Conservation (phyloP, 768 basidiomycete species). For the Auriculariales sp. region DNA sequence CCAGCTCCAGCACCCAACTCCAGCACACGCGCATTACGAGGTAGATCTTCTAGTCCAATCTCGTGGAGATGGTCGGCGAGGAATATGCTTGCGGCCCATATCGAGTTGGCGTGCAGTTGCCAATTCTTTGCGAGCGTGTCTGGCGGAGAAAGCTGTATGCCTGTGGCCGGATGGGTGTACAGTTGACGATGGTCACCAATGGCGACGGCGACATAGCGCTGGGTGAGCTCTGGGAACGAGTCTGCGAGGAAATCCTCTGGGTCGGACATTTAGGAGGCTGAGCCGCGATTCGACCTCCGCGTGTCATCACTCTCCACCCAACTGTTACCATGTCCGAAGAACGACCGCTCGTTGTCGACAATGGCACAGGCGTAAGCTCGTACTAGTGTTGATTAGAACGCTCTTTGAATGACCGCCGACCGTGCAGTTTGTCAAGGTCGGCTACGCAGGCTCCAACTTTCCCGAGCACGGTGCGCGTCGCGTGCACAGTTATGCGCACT, state of each 20-base stretch:
- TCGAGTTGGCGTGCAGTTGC: slow-evolving; percentile 62
- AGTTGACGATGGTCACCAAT: slow-evolving; percentile 23
- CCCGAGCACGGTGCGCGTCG: slow-evolving; percentile 36
- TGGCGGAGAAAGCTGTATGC: slow-evolving; percentile 37
- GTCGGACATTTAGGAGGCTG: too few species aligned
- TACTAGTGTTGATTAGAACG: background rate
- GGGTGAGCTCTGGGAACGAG: slow-evolving; percentile 36
- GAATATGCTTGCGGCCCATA: slow-evolving; percentile 58
- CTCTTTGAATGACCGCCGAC: too few species aligned
- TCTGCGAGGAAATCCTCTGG: slow-evolving; percentile 57
- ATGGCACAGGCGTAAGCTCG: slow-evolving; percentile 39
- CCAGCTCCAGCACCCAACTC: slow-evolving; percentile 68
- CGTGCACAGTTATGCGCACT: background rate
- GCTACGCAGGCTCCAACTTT: slow-evolving; percentile 51
- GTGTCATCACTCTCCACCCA: too few species aligned
- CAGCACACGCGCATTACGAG: slow-evolving; percentile 22
- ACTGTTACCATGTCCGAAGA: slow-evolving; percentile 6
- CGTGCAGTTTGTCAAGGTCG: slow-evolving; percentile 45
- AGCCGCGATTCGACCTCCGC: too few species aligned
- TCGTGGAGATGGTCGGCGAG: slow-evolving; percentile 48
- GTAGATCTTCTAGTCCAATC: slow-evolving; percentile 20
- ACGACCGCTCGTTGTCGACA: slow-evolving; percentile 41
- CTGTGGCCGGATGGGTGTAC: slow-evolving; percentile 4
- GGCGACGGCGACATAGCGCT: slow-evolving; percentile 38
- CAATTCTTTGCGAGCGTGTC: slow-evolving; percentile 57